Base-by-base conservation (phyloP, 257 asterid species). In the Capsicum pubescens region DNA sequence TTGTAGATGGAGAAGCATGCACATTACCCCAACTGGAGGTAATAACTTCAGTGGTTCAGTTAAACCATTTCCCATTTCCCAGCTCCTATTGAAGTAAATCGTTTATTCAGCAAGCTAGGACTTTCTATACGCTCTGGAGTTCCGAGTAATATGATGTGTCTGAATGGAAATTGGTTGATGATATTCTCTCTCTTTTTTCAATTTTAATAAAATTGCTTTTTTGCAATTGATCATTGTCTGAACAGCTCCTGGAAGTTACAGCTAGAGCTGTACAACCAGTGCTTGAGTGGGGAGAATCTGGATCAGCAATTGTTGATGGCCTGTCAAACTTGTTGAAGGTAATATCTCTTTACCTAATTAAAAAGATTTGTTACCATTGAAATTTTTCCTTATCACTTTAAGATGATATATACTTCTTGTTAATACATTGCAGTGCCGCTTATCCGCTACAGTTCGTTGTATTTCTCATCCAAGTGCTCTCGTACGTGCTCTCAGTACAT, bases 1-100 rank as follows among this genome's bases (percentile, higher is more conserved):
- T 97, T 64, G 98, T 97, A 21, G 99, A 97, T 85, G 99, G 98
- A 77, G 99, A 95, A 95, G 99, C 99, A 78, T 97, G 98, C 93
- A 97, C 99, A 87, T 90, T 95, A 84, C 98, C 98, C 0, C 99
- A 97, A 89, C 92, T 97, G 69, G 99, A 97, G 99, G 99, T 97
- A 87, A 69, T 59, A 83, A 61, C 77, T 4, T 39, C 44, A 39
- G 44, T 48, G 10, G 64, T 82, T 54, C 82, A 32, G 77, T 46
- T 48, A 21, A 81, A 81, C 16, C 79, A 79, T 54, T 52, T 52
- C 21, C 16, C 79, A 79, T 46, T 52, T 52, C 21, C 8, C 83
- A 19, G 46, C 32, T 52, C 21, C 8, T 72, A 19, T 60, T 39
- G 39, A 80, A 80, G 60, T 74, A 74, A 3, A 12, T 52, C 21